Percentiles rank a stretch among this genome's conserved stretches.
Conservation (phyloP, 331 rosid species). For the Cydonia oblonga region DNA sequence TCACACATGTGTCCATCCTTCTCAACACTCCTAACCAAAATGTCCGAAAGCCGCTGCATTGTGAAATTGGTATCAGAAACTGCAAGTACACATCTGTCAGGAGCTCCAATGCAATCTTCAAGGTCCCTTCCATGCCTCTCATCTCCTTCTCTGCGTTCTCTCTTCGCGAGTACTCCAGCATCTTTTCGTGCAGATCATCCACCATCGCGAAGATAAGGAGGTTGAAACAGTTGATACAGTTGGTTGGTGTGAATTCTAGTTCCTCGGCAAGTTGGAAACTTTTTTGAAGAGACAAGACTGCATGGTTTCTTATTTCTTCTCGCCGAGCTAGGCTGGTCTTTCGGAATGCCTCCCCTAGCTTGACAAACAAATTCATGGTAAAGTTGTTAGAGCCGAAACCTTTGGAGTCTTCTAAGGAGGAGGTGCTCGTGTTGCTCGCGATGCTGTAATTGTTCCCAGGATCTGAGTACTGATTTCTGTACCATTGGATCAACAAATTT, state of each 20-base stretch:
- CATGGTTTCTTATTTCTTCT: conserved; percentile 87
- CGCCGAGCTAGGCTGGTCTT: conserved; percentile 70
- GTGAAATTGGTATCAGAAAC: conserved; percentile 46
- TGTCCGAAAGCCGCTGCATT: conserved; percentile 46
- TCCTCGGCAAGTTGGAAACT: conserved; percentile 65
- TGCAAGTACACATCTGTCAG: conserved; percentile 57
- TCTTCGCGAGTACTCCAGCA: conserved; percentile 85
- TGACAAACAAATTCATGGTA: conserved; percentile 53
- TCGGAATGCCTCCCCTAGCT: conserved; percentile 73
- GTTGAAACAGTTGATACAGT: conserved; percentile 60
- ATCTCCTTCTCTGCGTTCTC: conserved; percentile 78
- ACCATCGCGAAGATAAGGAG: conserved; percentile 79
- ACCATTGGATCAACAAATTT: conserved; percentile 56
- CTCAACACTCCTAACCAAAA: conserved; percentile 87
- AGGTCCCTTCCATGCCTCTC: conserved; percentile 93
- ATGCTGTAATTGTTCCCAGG: conserved; percentile 33
- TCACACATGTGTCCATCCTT: conserved; percentile 93
- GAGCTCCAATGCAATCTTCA: conserved; percentile 64
- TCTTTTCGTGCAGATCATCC: conserved; percentile 84
- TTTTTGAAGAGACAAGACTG: conserved; percentile 49
- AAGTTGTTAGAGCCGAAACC: conserved; percentile 33
- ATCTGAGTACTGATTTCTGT: conserved; percentile 42
- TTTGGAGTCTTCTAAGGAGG: conserved; percentile 52
- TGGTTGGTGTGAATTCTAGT: conserved; percentile 37
- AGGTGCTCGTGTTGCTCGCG: conserved; percentile 41